These are phyloP conservation scores for Dianthus caryophyllus DNA, from an alignment of 148 eudicot genomes.

Conservation along the genomic window DNA sequence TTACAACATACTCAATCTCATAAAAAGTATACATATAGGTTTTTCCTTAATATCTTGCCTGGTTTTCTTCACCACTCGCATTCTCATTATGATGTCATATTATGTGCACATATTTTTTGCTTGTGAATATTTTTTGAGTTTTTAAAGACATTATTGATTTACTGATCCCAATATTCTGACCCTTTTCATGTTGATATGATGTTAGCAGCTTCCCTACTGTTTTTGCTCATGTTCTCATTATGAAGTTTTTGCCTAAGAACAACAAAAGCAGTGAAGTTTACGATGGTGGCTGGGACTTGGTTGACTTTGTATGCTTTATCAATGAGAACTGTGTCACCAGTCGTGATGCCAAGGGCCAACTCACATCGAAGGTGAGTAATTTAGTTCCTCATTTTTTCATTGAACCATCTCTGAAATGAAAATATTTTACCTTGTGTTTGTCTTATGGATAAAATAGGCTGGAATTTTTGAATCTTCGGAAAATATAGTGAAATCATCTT, in stretches of 20 bases:
- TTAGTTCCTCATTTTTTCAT: neutral
- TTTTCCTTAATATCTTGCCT: neutral
- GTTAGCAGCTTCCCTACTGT: too few relatives aligned
- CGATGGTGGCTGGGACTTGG: constrained; percentile 75
- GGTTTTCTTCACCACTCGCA: neutral
- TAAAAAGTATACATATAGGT: too few relatives aligned
- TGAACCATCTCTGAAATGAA: neutral
- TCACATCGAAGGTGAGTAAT: constrained; percentile 59
- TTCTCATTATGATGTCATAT: neutral
- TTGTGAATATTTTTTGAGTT: neutral
- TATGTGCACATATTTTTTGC: too few relatives aligned
- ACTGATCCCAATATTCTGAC: constrained; percentile 12
- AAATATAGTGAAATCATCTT: constrained; percentile 56
- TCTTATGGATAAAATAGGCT: constrained; percentile 38
- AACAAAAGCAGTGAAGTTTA: constrained; percentile 94
- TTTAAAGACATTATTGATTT: neutral
- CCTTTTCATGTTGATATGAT: too few relatives aligned
- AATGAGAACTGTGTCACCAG: constrained; percentile 85
- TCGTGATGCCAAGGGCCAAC: constrained; percentile 79
- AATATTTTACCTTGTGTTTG: neutral
- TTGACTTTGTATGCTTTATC: constrained; percentile 69
- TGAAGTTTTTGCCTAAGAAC: constrained; percentile 85
- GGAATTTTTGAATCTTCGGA: constrained; percentile 58
- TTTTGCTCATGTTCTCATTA: too few relatives aligned
- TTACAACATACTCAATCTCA: too few relatives aligned